Conservation (phyloP, 345 rosid genomes). For the Murraya paniculata region DNA sequence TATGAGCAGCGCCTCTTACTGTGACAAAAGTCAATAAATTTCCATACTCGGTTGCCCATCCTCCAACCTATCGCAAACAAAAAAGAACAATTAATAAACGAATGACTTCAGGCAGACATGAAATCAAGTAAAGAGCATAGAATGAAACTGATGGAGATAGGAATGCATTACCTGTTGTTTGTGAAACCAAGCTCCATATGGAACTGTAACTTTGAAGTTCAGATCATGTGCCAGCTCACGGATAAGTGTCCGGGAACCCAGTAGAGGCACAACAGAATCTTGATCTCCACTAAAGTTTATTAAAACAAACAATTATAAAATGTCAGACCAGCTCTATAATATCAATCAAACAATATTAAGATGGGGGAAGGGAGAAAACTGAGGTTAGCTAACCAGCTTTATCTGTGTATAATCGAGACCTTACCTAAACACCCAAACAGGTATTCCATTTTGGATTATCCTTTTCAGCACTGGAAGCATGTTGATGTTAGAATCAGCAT, state of each 20-base stretch:
- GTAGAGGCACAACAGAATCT: constrained; percentile 82
- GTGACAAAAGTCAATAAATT: constrained; percentile 72
- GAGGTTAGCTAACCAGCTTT: neutral
- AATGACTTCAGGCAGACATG: neutral
- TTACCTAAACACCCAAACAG: constrained; percentile 87
- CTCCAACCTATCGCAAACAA: constrained; percentile 53
- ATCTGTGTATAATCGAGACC: neutral
- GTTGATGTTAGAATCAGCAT: constrained; percentile 52
- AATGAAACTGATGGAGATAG: neutral
- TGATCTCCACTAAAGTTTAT: constrained; percentile 65
- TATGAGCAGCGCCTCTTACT: constrained; percentile 87
- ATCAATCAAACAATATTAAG: neutral
- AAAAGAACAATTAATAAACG: neutral
- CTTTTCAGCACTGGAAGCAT: constrained; percentile 78
- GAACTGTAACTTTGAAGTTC: constrained; percentile 56
- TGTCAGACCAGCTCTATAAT: neutral
- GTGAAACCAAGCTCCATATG: constrained; percentile 90
- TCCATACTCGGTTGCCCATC: constrained; percentile 84
- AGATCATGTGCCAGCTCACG: constrained; percentile 74
- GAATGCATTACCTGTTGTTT: constrained; percentile 63
- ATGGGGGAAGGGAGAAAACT: neutral
- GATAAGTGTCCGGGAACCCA: constrained; percentile 74
- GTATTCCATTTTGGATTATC: constrained; percentile 53
- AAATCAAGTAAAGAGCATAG: neutral
- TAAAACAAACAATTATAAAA: neutral